Conservation (phyloP, 495 filamentous ascomycete genomes). For the Terfezia claveryi region DNA sequence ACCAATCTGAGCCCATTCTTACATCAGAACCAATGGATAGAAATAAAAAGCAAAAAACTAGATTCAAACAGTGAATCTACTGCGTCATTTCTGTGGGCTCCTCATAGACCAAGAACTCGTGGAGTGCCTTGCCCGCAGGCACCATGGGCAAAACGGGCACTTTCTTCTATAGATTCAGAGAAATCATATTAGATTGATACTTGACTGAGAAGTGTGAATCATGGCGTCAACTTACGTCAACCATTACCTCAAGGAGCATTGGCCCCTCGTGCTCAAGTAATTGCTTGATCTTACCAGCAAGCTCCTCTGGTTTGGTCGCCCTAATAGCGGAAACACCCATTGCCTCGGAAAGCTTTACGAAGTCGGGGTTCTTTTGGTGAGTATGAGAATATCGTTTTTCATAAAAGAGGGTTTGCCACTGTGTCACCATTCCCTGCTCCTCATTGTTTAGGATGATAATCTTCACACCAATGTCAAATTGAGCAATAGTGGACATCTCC, state of each 20-base stretch:
- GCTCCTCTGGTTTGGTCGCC: constrained; percentile 43
- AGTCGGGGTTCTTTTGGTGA: constrained; percentile 74
- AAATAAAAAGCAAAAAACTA: no score
- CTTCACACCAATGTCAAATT: constrained; percentile 88
- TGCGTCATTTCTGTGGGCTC: not conserved
- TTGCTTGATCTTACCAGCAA: constrained; percentile 64
- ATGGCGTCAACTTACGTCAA: constrained; percentile 72
- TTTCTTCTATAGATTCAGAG: constrained; percentile 37
- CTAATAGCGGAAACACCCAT: constrained; percentile 57
- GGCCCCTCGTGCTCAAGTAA: constrained; percentile 64
- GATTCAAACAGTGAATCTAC: no score
- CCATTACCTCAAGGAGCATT: constrained; percentile 40
- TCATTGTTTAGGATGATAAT: constrained; percentile 87
- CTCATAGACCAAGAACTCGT: constrained; percentile 88
- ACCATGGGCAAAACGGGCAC: constrained; percentile 98
- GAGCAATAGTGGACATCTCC: constrained; percentile 68
- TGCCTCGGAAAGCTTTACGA: constrained; percentile 61
- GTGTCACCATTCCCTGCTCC: constrained; percentile 92
- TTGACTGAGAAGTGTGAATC: constrained; percentile 23
- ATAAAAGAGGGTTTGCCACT: constrained; percentile 89
- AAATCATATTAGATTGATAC: constrained; percentile 74
- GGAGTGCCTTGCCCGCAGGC: constrained; percentile 59
- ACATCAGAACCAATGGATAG: no score
- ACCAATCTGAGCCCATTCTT: no score
- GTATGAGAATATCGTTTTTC: constrained; percentile 80